Conservation (phyloP, 176 grass and related monocot species). For the Cenchrus purpureus region DNA sequence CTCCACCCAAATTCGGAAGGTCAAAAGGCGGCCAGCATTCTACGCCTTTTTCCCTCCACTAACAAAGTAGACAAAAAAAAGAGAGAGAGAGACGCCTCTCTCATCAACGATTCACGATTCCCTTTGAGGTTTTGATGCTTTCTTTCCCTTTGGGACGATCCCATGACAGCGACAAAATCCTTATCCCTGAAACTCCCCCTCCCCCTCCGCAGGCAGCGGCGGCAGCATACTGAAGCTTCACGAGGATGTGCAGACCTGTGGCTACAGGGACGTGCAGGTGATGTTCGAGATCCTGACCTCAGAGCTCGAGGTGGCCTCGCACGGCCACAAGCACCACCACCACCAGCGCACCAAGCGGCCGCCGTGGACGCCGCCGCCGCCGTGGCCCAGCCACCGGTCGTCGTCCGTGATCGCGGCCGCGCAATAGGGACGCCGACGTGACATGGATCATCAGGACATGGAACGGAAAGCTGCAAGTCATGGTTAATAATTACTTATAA, state of each 20-base stretch:
- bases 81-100: background rate
- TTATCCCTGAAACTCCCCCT: slow-evolving; percentile 31
- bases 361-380: slow-evolving; percentile 31
- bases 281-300: slow-evolving; percentile 91
- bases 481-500: slow-evolving; percentile 19
- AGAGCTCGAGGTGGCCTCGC: slow-evolving; percentile 54
- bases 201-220: slow-evolving; percentile 51
- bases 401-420: slow-evolving; percentile 50
- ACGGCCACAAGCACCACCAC: slow-evolving; percentile 5
- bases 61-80: background rate
- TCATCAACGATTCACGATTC: background rate
- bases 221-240: slow-evolving; percentile 82
- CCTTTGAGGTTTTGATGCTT: background rate
- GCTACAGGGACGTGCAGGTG: slow-evolving; percentile 91
- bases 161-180: slow-evolving; percentile 35
- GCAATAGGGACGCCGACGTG: slow-evolving; percentile 34
- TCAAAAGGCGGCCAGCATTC: slow-evolving; percentile 25
- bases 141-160: slow-evolving; percentile 1
- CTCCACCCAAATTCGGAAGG: background rate
- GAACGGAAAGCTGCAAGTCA: background rate
- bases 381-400: slow-evolving; percentile 40
- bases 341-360: slow-evolving; percentile 18
- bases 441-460: background rate
- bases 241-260: slow-evolving; percentile 84
- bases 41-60: slow-evolving; percentile 34